A percentile compares a stretch with the other conserved stretches of the same genome.
phyloP scores from a whole-genome alignment of 345 rosid species.

The Syzygium grande region DNA sequence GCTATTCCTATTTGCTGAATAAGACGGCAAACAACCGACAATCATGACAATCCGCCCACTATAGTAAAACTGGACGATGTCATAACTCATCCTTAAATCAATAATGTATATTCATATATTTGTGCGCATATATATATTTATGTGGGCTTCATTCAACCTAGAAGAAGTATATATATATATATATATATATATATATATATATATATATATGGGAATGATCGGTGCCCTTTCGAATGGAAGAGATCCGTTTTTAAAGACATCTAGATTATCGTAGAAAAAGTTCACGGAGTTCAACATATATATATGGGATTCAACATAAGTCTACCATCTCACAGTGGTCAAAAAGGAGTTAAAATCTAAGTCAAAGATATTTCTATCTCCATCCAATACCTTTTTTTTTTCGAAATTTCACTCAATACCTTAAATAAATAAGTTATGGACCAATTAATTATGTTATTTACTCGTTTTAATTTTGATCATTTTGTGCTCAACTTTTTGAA shows the following conservation, averaged over 20 bases:
- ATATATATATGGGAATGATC: too few relatives aligned
- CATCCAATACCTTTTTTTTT: background rate
- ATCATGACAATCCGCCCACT: background rate
- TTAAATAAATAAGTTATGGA: background rate
- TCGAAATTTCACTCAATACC: background rate
- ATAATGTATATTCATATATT: background rate
- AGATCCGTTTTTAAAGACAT: too few relatives aligned
- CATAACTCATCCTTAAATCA: background rate
- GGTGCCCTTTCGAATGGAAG: too few relatives aligned
- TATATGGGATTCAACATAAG: too few relatives aligned
- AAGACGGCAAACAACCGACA: background rate
- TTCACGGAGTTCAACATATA: too few relatives aligned
- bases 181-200: too few relatives aligned
- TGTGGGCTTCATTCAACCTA: too few relatives aligned
- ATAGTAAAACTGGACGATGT: background rate
- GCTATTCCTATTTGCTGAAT: background rate
- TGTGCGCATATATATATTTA: too few relatives aligned
- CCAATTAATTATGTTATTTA: accelerated
- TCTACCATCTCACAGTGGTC: too few relatives aligned
- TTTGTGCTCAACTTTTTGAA: background rate
- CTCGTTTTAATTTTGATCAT: background rate
- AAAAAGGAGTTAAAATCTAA: background rate
- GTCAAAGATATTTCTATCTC: background rate
- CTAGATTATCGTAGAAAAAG: too few relatives aligned
- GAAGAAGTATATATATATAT: too few relatives aligned